A percentile compares a stretch with the other conserved stretches of the same genome.
These are phyloP conservation scores for Ajuga reptans DNA, from an alignment of 305 asterid genomes.

Conservation along the genomic window DNA sequence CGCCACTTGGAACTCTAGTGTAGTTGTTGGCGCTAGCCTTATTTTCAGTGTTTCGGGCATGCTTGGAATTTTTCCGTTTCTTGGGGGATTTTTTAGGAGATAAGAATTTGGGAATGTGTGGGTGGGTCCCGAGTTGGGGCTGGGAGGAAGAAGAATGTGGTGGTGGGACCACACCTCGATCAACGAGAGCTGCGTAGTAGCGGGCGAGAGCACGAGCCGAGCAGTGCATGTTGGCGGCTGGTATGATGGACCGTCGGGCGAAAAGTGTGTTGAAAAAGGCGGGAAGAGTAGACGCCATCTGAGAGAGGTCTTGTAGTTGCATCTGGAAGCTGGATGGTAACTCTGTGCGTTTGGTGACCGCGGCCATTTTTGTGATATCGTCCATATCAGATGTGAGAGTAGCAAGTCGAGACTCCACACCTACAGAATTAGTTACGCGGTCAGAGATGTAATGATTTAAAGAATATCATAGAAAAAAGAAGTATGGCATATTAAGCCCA, in stretches of 20 bases:
- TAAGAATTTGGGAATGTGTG: slow-evolving; percentile 59
- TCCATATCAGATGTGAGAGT: slow-evolving; percentile 76
- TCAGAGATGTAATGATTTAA: neutral
- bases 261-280: slow-evolving; percentile 69
- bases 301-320: slow-evolving; percentile 54
- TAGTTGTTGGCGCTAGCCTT: slow-evolving; percentile 26
- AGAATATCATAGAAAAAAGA: neutral
- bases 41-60: slow-evolving; percentile 6
- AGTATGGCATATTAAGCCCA: neutral
- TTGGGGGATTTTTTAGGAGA: slow-evolving; percentile 32
- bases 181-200: slow-evolving; percentile 84
- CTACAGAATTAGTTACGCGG: slow-evolving; percentile 28
- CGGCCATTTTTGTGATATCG: slow-evolving; percentile 51
- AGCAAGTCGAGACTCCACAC: slow-evolving; percentile 95
- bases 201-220: slow-evolving; percentile 97
- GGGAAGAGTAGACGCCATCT: slow-evolving; percentile 55
- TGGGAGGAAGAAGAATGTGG: slow-evolving; percentile 53
- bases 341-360: slow-evolving; percentile 37
- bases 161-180: slow-evolving; percentile 57
- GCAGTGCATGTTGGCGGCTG: slow-evolving; percentile 87
- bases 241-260: slow-evolving; percentile 80
- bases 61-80: slow-evolving; percentile 32
- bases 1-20: slow-evolving; percentile 35
- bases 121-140: slow-evolving; percentile 71
- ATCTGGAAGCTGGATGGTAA: slow-evolving; percentile 72